Evolutionary conservation across 768 basidiomycete genomes (phyloP).

Genomic region (Pholiota microspora): DNA sequence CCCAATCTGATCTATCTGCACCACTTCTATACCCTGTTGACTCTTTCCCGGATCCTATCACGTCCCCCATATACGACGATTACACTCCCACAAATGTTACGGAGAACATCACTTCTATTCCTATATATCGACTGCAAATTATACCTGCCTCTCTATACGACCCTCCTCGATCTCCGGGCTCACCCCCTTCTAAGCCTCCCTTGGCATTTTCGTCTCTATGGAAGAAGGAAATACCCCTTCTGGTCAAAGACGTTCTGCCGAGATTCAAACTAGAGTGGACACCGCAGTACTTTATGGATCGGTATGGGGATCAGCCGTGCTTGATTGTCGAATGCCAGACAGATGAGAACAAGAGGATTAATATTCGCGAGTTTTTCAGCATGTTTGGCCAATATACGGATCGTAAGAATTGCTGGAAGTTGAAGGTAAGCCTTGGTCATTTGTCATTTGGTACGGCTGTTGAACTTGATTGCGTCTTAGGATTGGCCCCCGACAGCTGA

Average conservation of each 20-base stretch:
- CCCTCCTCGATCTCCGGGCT: not conserved
- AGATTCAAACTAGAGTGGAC: conserved; percentile 75
- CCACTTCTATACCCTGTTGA: not conserved
- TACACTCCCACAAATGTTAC: conserved; percentile 27
- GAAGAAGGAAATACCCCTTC: conserved; percentile 71
- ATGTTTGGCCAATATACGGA: conserved; percentile 69
- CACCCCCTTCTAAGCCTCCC: not conserved
- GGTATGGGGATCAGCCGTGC: conserved; percentile 62
- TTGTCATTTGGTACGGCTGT: not conserved
- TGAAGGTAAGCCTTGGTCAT: conserved; percentile 53
- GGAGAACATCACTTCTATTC: conserved; percentile 26
- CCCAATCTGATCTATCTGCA: not conserved
- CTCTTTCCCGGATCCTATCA: conserved; percentile 19
- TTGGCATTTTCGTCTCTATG: conserved; percentile 37
- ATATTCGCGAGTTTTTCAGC: conserved; percentile 77
- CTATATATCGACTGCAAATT: conserved; percentile 18
- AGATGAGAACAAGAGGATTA: conserved; percentile 58
- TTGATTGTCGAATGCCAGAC: conserved; percentile 83
- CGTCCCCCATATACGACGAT: conserved; percentile 18
- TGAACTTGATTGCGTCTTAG: conserved; percentile 32
- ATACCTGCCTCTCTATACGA: conserved; percentile 24
- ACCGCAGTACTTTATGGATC: conserved; percentile 75
- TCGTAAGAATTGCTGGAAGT: conserved; percentile 61
- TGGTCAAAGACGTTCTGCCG: conserved; percentile 64
- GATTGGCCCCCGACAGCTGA: conserved; percentile 93